phyloP scores from a whole-genome alignment of 345 rosid species.

The Citrus mangshanensis region DNA sequence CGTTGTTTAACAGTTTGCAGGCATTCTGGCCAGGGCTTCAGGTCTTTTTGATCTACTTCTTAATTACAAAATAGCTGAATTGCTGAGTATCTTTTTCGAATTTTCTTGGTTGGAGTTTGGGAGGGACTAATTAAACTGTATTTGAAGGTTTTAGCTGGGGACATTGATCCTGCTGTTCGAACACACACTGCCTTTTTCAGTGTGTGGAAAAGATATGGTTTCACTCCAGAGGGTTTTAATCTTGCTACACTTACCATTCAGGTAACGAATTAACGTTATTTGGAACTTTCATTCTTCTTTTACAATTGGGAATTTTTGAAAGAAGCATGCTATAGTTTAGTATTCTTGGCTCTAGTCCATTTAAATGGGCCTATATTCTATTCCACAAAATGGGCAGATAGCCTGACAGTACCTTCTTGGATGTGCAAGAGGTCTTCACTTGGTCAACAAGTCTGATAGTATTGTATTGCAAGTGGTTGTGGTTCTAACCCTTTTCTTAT shows the following conservation, averaged over 20 bases:
- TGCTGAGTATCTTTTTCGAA: neutral
- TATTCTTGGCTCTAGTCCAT: neutral
- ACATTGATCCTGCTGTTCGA: slow-evolving; percentile 90
- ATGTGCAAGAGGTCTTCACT: slow-evolving; percentile 6
- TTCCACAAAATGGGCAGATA: neutral
- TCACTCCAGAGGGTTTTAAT: slow-evolving; percentile 96
- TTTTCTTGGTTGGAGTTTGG: neutral
- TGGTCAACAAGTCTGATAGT: neutral
- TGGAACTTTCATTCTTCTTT: neutral
- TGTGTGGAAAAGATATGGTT: slow-evolving; percentile 93
- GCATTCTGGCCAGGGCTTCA: slow-evolving; percentile 99
- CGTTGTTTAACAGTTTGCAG: slow-evolving; percentile 93
- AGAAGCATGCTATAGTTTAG: neutral
- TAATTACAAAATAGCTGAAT: neutral
- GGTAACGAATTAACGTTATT: slow-evolving; percentile 35
- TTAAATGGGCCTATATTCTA: neutral
- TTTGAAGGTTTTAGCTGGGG: slow-evolving; percentile 93
- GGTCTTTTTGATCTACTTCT: slow-evolving; percentile 37
- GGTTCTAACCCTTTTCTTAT: slow-evolving; percentile 16
- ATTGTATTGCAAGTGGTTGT: neutral
- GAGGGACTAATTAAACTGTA: neutral
- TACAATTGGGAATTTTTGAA: neutral
- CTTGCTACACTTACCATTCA: slow-evolving; percentile 76
- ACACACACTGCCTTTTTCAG: slow-evolving; percentile 97
- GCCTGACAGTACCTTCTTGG: neutral